Percentiles rank a stretch among this genome's conserved stretches.
phyloP scores from a whole-genome alignment of 192 early-diverging fungal genomes.

The Spizellomyces sp. region DNA sequence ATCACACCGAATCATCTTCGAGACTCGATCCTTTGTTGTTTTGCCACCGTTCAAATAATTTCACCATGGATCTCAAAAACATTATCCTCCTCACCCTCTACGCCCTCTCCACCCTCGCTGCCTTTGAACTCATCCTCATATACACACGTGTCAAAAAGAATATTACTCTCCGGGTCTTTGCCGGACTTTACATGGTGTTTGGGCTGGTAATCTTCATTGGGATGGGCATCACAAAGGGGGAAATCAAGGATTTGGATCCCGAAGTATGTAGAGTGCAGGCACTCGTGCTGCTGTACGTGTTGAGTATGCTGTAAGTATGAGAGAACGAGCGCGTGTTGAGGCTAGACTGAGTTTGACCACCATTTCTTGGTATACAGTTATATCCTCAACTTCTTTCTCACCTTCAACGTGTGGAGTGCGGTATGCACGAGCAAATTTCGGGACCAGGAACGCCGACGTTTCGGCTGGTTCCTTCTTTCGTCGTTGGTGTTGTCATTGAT shows the following conservation, averaged over 20 bases:
- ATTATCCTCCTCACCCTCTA: slow-evolving; percentile 18
- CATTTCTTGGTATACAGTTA: slow-evolving; percentile 1
- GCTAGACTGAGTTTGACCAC: background rate
- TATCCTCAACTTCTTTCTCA: slow-evolving; percentile 25
- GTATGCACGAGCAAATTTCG: slow-evolving; percentile 29
- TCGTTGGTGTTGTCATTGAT: slow-evolving; percentile 14
- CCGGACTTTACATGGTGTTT: background rate
- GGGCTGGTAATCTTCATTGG: slow-evolving; percentile 13
- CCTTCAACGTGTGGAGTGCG: slow-evolving; percentile 35
- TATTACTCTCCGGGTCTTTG: slow-evolving; percentile 21
- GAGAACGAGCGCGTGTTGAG: background rate
- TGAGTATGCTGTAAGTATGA: slow-evolving; percentile 18
- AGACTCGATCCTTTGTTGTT: no score
- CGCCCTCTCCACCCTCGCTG: slow-evolving; percentile 5
- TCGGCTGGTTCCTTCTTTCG: slow-evolving; percentile 14
- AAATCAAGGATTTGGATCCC: slow-evolving; percentile 10
- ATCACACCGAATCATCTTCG: no score
- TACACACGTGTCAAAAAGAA: slow-evolving; percentile 25
- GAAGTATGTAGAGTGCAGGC: slow-evolving; percentile 16
- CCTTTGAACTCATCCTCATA: slow-evolving; percentile 27
- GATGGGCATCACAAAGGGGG: slow-evolving; percentile 10
- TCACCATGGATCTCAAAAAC: background rate
- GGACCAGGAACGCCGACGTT: slow-evolving; percentile 23
- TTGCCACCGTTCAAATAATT: no score
- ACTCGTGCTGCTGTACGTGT: slow-evolving; percentile 18